phyloP scores from a whole-genome alignment of 805 yeast species.

The Teunomyces panamensis region DNA sequence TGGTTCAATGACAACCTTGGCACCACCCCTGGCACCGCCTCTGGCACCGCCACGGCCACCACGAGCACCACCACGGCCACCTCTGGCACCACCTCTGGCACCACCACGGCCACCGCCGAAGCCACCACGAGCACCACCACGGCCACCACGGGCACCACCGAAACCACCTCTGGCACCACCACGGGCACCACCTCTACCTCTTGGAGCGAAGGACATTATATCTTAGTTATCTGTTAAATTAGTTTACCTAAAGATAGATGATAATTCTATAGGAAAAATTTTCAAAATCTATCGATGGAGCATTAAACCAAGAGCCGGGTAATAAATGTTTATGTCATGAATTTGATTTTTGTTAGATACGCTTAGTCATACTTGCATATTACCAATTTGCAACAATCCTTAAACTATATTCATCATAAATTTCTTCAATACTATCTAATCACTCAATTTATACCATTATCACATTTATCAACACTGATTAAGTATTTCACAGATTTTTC shows the following conservation, averaged over 20 bases:
- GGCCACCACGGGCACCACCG: slow-evolving; percentile 55
- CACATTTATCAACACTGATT: too few species aligned
- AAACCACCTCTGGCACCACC: slow-evolving; percentile 48
- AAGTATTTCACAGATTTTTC: too few species aligned
- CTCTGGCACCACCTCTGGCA: slow-evolving; percentile 33
- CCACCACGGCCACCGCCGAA: slow-evolving; percentile 25
- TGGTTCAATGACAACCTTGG: slow-evolving; percentile 96
- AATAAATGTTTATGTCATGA: slow-evolving; percentile 1
- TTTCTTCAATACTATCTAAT: too few species aligned
- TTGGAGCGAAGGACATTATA: slow-evolving; percentile 75
- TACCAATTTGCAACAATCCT: not conserved
- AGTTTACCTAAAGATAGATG: slow-evolving; percentile 5
- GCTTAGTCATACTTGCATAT: slow-evolving; percentile 4
- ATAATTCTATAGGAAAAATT: slow-evolving; percentile 9
- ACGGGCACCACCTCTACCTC: slow-evolving; percentile 57
- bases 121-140: slow-evolving; percentile 54
- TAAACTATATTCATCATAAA: not conserved
- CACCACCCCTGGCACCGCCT: slow-evolving; percentile 88
- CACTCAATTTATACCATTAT: too few species aligned
- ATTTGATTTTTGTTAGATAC: not conserved
- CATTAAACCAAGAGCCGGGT: slow-evolving; percentile 9
- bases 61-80: slow-evolving; percentile 49
- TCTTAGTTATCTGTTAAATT: slow-evolving; percentile 4
- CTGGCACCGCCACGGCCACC: slow-evolving; percentile 66
- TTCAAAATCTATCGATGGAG: slow-evolving; percentile 2